A percentile compares a stretch with the other conserved stretches of the same genome.
Conservation (phyloP, 192 early-diverging fungal genomes). For the Kickxella alabastrina region DNA sequence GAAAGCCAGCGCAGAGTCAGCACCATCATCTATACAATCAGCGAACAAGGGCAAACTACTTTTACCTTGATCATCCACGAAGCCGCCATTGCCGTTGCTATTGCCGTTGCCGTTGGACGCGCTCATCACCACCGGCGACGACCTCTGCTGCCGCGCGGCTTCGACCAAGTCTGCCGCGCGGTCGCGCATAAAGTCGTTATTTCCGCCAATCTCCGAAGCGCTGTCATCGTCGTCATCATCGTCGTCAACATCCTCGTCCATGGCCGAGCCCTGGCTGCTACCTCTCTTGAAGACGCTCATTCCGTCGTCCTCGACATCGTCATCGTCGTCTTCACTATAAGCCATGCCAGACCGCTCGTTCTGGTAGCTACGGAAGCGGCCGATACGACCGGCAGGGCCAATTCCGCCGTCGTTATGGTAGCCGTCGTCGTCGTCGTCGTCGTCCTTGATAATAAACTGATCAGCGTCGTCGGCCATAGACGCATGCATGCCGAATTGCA, state of each 20-base stretch:
- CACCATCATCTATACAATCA: conserved; percentile 22
- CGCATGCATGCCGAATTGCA: conserved; percentile 10
- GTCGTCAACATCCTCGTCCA: conserved; percentile 11
- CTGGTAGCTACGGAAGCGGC: conserved; percentile 47
- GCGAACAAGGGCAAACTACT: conserved; percentile 14
- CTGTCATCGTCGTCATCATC: conserved; percentile 25
- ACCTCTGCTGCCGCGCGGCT: conserved; percentile 6
- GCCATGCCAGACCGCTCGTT: conserved; percentile 21
- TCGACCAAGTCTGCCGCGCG: conserved; percentile 16
- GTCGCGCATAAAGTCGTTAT: conserved; percentile 16
- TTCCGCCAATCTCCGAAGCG: conserved; percentile 17
- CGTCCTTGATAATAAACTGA: conserved; percentile 38
- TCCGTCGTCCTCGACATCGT: not conserved
- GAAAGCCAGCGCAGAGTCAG: not conserved
- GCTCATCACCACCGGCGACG: not conserved
- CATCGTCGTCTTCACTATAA: not conserved
- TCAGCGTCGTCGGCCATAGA: conserved; percentile 24
- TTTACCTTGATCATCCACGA: conserved; percentile 24
- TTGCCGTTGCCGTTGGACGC: not conserved
- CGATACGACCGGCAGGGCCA: conserved; percentile 43
- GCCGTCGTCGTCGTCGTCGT: conserved; percentile 23
- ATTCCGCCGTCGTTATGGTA: conserved; percentile 18
- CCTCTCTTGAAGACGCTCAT: not conserved
- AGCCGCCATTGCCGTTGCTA: not conserved
- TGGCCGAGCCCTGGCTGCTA: not conserved